phyloP scores from a whole-genome alignment of 768 basidiomycete genomes.

The Tephrocybe sp. region DNA sequence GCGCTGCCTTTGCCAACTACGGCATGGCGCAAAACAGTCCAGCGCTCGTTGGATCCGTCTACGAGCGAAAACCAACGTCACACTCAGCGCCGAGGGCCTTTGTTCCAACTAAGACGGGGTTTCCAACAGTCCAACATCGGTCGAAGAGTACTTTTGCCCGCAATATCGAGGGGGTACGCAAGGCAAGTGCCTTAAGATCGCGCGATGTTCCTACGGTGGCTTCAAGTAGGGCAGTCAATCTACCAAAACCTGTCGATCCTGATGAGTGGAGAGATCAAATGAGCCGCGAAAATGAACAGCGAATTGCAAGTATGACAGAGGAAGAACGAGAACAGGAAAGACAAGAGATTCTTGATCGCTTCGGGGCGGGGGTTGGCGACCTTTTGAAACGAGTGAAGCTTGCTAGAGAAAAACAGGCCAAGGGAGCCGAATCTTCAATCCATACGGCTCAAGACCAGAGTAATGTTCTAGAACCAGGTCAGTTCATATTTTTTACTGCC shows the following conservation, averaged over 20 bases:
- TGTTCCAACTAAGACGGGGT: slow-evolving; percentile 44
- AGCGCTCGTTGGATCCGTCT: slow-evolving; percentile 42
- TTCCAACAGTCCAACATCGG: slow-evolving; percentile 65
- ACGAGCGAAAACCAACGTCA: slow-evolving; percentile 42
- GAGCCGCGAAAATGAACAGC: slow-evolving; percentile 63
- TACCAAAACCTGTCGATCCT: slow-evolving; percentile 14
- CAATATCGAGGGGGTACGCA: slow-evolving; percentile 39
- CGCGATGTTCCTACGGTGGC: slow-evolving; percentile 28
- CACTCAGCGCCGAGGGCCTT: slow-evolving; percentile 27
- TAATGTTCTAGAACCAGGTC: slow-evolving; percentile 19
- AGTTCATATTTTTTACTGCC: background rate
- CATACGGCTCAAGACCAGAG: background rate
- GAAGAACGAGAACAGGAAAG: slow-evolving; percentile 69
- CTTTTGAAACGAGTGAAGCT: slow-evolving; percentile 56
- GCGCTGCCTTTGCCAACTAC: slow-evolving; percentile 3
- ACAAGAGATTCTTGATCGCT: slow-evolving; percentile 64
- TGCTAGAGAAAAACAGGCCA: slow-evolving; percentile 38
- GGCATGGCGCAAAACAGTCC: slow-evolving; percentile 22
- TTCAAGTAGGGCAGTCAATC: slow-evolving; percentile 5
- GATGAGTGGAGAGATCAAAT: slow-evolving; percentile 57
- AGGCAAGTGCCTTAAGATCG: slow-evolving; percentile 19
- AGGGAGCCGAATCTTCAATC: background rate
- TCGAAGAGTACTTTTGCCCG: slow-evolving; percentile 63
- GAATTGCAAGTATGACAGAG: slow-evolving; percentile 67
- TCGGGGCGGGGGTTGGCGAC: slow-evolving; percentile 67